Percentiles rank a stretch among this genome's conserved stretches.
These are phyloP conservation scores for Panus rudis DNA, from an alignment of 768 basidiomycete species.

Conservation along the genomic window DNA sequence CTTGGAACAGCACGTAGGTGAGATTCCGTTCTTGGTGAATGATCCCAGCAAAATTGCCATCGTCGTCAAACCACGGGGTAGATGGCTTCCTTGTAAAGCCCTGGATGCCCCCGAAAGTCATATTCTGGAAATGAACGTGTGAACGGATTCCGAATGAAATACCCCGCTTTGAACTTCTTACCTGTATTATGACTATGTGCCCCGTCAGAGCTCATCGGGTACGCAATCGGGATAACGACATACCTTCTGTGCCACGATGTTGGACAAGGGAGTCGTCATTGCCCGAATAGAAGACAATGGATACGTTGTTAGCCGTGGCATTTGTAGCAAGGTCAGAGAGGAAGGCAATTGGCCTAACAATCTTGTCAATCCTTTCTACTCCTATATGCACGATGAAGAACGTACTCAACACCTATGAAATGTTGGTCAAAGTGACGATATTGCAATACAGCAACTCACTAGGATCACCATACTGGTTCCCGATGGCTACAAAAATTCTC, in stretches of 20 bases:
- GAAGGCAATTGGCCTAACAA: conserved; percentile 51
- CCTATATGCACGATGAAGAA: background rate
- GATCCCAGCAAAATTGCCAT: conserved; percentile 55
- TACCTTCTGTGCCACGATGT: conserved; percentile 59
- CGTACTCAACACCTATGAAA: conserved; percentile 29
- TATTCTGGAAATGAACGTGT: conserved; percentile 50
- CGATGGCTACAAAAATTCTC: background rate
- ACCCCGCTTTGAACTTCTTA: background rate
- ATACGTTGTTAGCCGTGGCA: conserved; percentile 42
- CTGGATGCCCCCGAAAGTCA: conserved; percentile 68
- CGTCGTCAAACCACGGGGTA: conserved; percentile 60
- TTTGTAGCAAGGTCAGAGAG: conserved; percentile 60
- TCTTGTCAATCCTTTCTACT: background rate
- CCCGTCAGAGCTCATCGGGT: background rate
- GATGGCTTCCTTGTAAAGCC: conserved; percentile 65
- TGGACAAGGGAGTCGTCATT: conserved; percentile 64
- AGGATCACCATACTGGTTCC: background rate
- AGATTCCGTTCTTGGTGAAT: conserved; percentile 67
- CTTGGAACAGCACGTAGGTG: conserved; percentile 32
- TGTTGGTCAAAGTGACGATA: too few relatives aligned
- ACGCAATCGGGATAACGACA: conserved; percentile 15
- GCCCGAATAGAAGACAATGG: conserved; percentile 54
- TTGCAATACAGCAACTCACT: conserved; percentile 3
- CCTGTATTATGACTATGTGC: conserved; percentile 15
- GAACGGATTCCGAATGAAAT: background rate